Conservation (phyloP, 768 basidiomycete species). For the Boletus sp. region DNA sequence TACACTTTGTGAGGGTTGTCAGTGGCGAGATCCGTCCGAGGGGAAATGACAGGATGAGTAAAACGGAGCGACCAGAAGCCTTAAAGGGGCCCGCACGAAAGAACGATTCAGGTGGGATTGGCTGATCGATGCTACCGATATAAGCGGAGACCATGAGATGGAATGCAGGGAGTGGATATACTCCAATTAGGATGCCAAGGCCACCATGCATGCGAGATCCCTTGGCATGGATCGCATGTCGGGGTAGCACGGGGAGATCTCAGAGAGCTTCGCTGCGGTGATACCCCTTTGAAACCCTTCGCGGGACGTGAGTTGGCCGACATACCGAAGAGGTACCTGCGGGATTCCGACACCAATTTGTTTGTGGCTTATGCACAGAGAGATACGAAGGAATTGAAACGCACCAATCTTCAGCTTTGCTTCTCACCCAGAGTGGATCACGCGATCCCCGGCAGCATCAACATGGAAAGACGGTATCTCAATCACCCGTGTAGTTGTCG, state of each 20-base stretch:
- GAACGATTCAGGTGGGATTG: neutral
- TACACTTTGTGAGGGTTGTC: neutral
- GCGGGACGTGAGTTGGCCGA: neutral
- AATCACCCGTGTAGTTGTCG: neutral
- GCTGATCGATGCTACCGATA: neutral
- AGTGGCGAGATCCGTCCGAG: neutral
- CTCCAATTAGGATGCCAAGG: neutral
- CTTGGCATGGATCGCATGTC: slow-evolving; percentile 1
- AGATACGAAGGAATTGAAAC: neutral
- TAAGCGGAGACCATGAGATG: neutral
- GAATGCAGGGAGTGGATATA: too few species aligned
- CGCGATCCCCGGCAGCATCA: too few species aligned
- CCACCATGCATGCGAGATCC: neutral
- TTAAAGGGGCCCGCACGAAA: too few species aligned
- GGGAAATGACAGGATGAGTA: neutral
- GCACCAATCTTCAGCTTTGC: too few species aligned
- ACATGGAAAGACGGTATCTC: neutral
- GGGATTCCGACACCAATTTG: neutral
- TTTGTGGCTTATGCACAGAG: neutral
- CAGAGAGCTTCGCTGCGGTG: neutral
- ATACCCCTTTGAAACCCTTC: slow-evolving; percentile 6
- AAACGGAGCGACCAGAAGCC: neutral
- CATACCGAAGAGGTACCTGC: neutral
- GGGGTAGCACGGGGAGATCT: neutral
- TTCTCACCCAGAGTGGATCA: neutral